Base-by-base conservation (phyloP, 495 filamentous ascomycete genomes). In the Patellaria atrata region DNA sequence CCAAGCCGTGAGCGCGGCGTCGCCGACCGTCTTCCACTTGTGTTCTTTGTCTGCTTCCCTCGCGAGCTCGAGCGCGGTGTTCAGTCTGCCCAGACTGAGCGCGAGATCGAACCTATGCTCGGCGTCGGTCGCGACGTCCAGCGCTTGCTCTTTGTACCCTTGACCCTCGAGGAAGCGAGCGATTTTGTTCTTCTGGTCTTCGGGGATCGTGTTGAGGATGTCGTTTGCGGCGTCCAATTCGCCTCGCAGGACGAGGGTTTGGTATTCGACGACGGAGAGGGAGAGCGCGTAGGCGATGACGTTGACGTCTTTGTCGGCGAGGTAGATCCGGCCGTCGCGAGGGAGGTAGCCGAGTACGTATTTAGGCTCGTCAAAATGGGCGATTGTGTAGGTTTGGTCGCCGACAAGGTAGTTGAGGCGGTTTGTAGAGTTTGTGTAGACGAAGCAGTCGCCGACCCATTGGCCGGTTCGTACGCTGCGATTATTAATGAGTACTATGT, bases 361-460 rank as follows among this genome's bases (percentile, higher is more conserved):
- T 77, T 87, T 85, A 11, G 82, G 74, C 50, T 83, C 71, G 58
- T 99, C 89, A 48, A 94, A 94, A 60, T 96, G 87, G 24, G 84
- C 83, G 50, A 99, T 79, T n/a, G 89, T 94, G 68, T 96, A 94
- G 19, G 85, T 91, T 59, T 94, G 84, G 58, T 96, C 89, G 33
- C 89, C 91, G 22, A 99, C 89, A 14, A 99, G 73, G 58, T 96
- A 94, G 67, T 96, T 99, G 40, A 99, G 62, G 34, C 89, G 81
- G 68, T 96, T 94, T 17, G 86, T 93, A 47, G 73, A 77, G 64
- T 85, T 96, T 18, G 89, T 94, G 65, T 96, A 99, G 53, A 96
- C 86, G 65, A 99, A 89, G 61, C 86, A 93, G 57, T 99, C 89
- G 16, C 89, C 89, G 37, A 99, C 77, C 89, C 89, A 99, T 61